Percentiles rank a stretch among this genome's conserved stretches.
Conservation (phyloP, 106 monocot genomes). For the Cymbidium sinense region DNA sequence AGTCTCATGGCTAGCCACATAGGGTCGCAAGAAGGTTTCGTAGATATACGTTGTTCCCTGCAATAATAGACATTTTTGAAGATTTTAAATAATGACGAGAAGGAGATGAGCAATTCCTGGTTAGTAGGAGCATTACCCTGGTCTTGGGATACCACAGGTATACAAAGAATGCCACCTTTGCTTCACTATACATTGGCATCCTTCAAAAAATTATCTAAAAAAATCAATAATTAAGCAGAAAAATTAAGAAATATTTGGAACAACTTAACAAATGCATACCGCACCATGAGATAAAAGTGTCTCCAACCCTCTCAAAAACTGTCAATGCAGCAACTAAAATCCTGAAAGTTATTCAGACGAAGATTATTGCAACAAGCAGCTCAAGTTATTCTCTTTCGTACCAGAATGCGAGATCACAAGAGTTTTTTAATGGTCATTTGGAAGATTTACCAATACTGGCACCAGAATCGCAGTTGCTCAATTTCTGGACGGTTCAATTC, state of each 20-base stretch:
- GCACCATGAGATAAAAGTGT: slow-evolving; percentile 77
- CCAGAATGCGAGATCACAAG: background rate
- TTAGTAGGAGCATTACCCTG: slow-evolving; percentile 33
- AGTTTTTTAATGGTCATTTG: background rate
- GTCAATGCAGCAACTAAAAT: slow-evolving; percentile 75
- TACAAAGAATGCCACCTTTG: slow-evolving; percentile 78
- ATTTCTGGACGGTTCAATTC: slow-evolving; percentile 64
- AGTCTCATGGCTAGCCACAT: slow-evolving; percentile 41
- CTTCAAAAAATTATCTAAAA: slow-evolving; percentile 24
- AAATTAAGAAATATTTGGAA: background rate
- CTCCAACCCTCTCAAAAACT: slow-evolving; percentile 71
- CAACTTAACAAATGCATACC: background rate
- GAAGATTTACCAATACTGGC: slow-evolving; percentile 55
- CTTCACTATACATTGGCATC: slow-evolving; percentile 91
- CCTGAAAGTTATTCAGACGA: slow-evolving; percentile 24
- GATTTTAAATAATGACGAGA: background rate
- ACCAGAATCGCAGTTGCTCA: slow-evolving; percentile 62
- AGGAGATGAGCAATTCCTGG: background rate
- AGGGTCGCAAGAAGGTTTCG: slow-evolving; percentile 65
- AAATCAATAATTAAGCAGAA: background rate
- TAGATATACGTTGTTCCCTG: slow-evolving; percentile 87
- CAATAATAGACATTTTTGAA: background rate
- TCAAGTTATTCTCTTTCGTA: background rate
- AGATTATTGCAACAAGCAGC: background rate
- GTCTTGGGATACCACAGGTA: slow-evolving; percentile 96